Base-by-base conservation (phyloP, 2,329 filamentous ascomycete species). In the Beauveria bassiana region DNA sequence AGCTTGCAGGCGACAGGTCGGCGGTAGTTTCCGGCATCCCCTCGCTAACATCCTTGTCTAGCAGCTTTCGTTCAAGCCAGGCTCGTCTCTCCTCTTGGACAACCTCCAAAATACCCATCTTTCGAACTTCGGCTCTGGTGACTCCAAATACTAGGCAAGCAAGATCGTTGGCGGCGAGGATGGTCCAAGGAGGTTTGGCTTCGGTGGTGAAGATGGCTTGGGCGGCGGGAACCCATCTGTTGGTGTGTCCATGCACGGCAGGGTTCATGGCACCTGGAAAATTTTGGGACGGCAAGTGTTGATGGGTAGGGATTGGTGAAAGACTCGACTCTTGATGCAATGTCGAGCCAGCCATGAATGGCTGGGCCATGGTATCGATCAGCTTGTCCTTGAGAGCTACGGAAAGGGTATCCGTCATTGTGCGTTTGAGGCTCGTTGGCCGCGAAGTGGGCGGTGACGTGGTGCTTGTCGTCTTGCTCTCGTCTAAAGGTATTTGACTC, bases 151-250 rank as follows among this genome's bases (percentile, higher is more conserved):
- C 88, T 49, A 99, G 80, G 74, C 95, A 99, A 20, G 95, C 95
- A 54, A 99, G 80, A 72, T 99, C 95, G 71, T 99, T 99, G 55
- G 95, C 95, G 3, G 95, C 91, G 59, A 97, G 84, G 63, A 99
- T 97, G 1, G 93, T 99, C 90, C 92, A 99, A 3, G 93, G 95
- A 9, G 91, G 84, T 65, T 89, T 86, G 16, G 90, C 83, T 73
- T 96, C 91, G n/a, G 95, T 99, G 8, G 93, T 96, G 72, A 99
- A 99, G 62, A 99, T 97, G 59, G 95, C 95, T 73, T 99, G 95
- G 5, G 93, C 90, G 47, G 91, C 90, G 8, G 92, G 92, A 16
- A 90, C 87, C 86, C 92, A 96, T 73, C 95, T 86, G 68, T 90
- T 95, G 62, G 91, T 89, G 74, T 97, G 93, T 9, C 89, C 89